Base-by-base conservation (phyloP, 805 yeast genomes). In the Metschnikowia aberdeeniae region DNA sequence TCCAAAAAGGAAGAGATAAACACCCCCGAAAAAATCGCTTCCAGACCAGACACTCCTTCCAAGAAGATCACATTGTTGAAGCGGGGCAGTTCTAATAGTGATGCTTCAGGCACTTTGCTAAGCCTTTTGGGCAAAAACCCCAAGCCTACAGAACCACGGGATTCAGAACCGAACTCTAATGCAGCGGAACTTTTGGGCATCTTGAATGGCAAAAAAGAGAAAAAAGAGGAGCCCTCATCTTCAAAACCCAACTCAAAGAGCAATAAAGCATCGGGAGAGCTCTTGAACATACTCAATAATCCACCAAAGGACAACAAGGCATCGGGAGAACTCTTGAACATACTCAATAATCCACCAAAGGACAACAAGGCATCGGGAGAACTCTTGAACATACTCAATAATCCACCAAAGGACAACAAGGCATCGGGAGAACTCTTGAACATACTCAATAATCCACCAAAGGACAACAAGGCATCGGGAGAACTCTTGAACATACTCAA, bases 151-250 rank as follows among this genome's bases (percentile, higher is more conserved):
- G 49, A 46, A 10, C 17, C 38, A 4, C 40, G 44, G 12, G 37
- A 36, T 29, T 22, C 50, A n/a, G 30, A 37, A 27, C 37, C 37
- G 7, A 12, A 24, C 6, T 40, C 42, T 8, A 30, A 40, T n/a
- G 34, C 53, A 7, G 44, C 58, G 8, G 58, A 47, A 33, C 34
- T 55, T 17, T 51, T 56, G 49, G 57, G 51, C 9, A 36, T 55
- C 10, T 48, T 55, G 31, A 58, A 54, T 27, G 42, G 37, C 24
- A 41, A 37, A 24, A 39, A 40, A 36, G 13, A 39, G 8, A 27
- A 30, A 13, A 37, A 29, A 19, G 27, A 37, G 26, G 26, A 22
- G 26, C 24, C 6, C 6, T 6, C 24, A 22, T 22, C 26, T 5
- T 22, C 26, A 22, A 7, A 6, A 7, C 28, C 40, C 12, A 14